Conservation (phyloP, 2,329 filamentous ascomycete genomes). For the Ophiocordyceps unilateralis region DNA sequence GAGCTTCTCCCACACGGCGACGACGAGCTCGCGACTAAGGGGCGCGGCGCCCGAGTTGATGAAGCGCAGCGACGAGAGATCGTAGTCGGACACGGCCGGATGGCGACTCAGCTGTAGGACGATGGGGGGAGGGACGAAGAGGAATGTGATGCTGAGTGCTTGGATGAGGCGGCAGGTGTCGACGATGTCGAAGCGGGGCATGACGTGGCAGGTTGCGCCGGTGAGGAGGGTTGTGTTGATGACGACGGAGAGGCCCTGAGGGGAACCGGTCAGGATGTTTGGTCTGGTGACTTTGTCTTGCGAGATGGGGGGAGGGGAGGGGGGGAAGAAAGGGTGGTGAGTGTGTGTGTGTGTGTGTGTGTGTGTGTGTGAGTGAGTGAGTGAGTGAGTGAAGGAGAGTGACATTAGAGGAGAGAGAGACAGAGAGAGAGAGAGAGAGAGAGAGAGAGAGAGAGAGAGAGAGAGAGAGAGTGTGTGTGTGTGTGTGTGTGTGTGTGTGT, state of each 20-base stretch:
- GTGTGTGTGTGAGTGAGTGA: too few relatives aligned
- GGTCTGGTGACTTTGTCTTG: too few relatives aligned
- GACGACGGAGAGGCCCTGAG: conserved; percentile 15
- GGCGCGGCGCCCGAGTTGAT: conserved; percentile 81
- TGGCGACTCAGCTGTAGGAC: conserved; percentile 67
- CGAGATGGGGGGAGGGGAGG: neutral
- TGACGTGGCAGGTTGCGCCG: conserved; percentile 56
- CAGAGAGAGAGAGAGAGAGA: too few relatives aligned
- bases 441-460: too few relatives aligned
- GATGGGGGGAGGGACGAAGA: conserved; percentile 72
- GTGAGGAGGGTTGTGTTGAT: conserved; percentile 24
- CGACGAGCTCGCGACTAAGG: conserved; percentile 62
- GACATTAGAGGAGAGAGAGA: too few relatives aligned
- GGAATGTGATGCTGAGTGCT: conserved; percentile 55
- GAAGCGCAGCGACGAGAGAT: conserved; percentile 64
- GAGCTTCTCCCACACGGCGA: conserved; percentile 56
- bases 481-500: too few relatives aligned
- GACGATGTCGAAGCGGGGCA: conserved; percentile 62
- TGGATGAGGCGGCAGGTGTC: conserved; percentile 64
- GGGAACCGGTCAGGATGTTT: neutral
- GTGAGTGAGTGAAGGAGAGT: too few relatives aligned
- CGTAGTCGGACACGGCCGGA: conserved; percentile 61
- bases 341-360: too few relatives aligned
- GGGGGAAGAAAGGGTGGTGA: neutral
- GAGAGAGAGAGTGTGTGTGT: too few relatives aligned